Evolutionary conservation across 2,329 filamentous ascomycete species (phyloP).

Genomic region (Aspergillus fumigatiaffinis): DNA sequence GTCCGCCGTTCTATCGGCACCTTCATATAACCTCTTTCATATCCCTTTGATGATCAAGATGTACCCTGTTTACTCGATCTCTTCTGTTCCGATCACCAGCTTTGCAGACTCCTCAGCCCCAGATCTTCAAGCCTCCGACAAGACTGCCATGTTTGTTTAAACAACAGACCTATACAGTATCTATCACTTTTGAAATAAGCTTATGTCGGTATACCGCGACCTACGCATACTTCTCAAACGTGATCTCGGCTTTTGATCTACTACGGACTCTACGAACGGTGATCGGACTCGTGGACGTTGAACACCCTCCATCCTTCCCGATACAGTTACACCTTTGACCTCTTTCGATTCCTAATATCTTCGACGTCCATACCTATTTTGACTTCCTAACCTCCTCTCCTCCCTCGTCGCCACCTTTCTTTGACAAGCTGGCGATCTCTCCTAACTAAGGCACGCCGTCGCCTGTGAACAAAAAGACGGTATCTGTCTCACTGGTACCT

Average conservation of each 20-base stretch:
- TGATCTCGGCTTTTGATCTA: constrained; percentile 19
- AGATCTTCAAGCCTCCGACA: constrained; percentile 28
- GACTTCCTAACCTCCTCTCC: constrained; percentile 3
- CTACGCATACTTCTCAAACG: constrained; percentile 12
- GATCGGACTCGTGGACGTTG: constrained; percentile 23
- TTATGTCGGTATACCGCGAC: constrained; percentile 5
- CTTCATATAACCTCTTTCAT: constrained; percentile 20
- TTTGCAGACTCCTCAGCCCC: constrained; percentile 29
- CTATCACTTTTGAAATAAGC: constrained; percentile 14
- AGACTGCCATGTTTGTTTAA: constrained; percentile 25
- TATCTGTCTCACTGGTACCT: constrained; percentile 26
- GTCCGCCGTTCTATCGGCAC: constrained; percentile 27
- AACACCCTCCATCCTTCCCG: not conserved
- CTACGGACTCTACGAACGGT: constrained; percentile 21
- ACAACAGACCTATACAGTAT: constrained; percentile 8
- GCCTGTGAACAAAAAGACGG: constrained; percentile 29
- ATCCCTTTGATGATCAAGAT: constrained; percentile 29
- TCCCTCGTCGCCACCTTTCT: constrained; percentile 4
- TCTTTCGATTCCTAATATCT: not conserved
- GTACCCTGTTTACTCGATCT: constrained; percentile 34
- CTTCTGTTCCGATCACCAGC: constrained; percentile 35
- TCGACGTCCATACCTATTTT: constrained; percentile 13
- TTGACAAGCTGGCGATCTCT: constrained; percentile 24
- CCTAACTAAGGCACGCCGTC: constrained; percentile 27
- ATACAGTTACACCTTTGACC: not conserved